A percentile compares a stretch with the other conserved stretches of the same genome.
Conservation (phyloP, 2,329 filamentous ascomycete species). For the Trichoderma brevicompactum region DNA sequence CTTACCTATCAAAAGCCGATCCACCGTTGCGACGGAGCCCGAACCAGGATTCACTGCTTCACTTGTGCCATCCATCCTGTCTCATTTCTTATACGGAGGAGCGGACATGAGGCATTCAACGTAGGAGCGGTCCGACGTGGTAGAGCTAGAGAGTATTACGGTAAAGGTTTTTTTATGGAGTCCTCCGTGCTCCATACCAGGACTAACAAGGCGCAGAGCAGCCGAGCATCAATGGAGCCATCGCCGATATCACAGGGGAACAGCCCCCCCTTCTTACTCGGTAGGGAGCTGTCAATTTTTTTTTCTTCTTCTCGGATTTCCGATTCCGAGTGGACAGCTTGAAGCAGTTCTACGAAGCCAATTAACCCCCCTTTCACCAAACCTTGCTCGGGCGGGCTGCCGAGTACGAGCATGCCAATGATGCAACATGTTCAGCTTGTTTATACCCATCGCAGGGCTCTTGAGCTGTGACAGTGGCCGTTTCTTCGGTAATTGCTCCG, state of each 20-base stretch:
- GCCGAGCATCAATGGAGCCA: neutral
- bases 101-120: conserved; percentile 11
- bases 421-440: neutral
- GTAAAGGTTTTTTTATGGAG: conserved; percentile 5
- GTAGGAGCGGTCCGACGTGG: conserved; percentile 20
- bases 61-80: conserved; percentile 5
- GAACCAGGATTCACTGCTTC: neutral
- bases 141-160: conserved; percentile 10
- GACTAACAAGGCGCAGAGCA: neutral
- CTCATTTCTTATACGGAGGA: conserved; percentile 24
- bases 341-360: neutral
- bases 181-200: conserved; percentile 1
- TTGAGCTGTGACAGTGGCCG: too few species aligned
- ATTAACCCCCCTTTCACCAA: neutral
- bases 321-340: neutral
- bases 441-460: neutral
- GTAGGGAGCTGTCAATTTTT: neutral
- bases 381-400: neutral
- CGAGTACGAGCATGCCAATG: neutral
- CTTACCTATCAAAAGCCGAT: conserved; percentile 22
- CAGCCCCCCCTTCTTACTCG: neutral
- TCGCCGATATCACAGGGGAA: conserved; percentile 6
- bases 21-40: conserved; percentile 15
- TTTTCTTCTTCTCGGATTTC: neutral
- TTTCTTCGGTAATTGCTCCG: too few species aligned